phyloP scores from a whole-genome alignment of 1,284 basidiomycete species.

The Rhodotorula sp. region DNA sequence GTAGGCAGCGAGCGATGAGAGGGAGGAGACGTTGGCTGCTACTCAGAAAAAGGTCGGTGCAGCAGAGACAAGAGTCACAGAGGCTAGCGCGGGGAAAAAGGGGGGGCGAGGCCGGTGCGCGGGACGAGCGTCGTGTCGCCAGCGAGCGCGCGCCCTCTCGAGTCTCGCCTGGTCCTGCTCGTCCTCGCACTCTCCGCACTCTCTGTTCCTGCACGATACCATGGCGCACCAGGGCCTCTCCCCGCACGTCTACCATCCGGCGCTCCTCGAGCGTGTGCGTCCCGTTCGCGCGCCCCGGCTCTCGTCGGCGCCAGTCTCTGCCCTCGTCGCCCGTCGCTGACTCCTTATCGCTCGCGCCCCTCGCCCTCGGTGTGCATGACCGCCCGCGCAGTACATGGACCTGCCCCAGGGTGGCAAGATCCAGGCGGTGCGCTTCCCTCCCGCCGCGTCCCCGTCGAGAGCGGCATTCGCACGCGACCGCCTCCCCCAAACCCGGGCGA shows the following conservation, averaged over 20 bases:
- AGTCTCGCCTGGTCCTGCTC: no score
- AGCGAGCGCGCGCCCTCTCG: no score
- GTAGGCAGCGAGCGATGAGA: no score
- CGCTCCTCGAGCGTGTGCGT: conserved; percentile 27
- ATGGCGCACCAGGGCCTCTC: conserved; percentile 25
- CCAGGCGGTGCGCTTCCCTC: conserved; percentile 62
- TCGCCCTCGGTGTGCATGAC: neutral
- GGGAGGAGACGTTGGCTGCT: no score
- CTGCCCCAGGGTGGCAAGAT: conserved; percentile 69
- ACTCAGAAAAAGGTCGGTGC: no score
- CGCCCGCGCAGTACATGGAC: conserved; percentile 36
- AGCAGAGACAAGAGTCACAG: no score
- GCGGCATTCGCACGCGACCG: neutral
- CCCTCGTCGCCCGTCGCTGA: neutral
- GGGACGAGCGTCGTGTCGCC: no score
- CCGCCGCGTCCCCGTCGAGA: neutral
- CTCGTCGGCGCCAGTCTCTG: neutral
- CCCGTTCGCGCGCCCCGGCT: no score
- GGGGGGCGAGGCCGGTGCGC: no score
- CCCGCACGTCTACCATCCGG: conserved; percentile 20
- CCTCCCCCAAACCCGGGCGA: conserved; percentile 3
- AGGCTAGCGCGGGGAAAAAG: no score
- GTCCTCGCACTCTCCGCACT: no score
- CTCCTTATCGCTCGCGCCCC: neutral
- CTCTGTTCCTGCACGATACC: neutral